Percentiles rank a stretch among this genome's conserved stretches.
Evolutionary conservation across 2,329 filamentous ascomycete species (phyloP).

Genomic region (Neocucurbitaria cava): DNA sequence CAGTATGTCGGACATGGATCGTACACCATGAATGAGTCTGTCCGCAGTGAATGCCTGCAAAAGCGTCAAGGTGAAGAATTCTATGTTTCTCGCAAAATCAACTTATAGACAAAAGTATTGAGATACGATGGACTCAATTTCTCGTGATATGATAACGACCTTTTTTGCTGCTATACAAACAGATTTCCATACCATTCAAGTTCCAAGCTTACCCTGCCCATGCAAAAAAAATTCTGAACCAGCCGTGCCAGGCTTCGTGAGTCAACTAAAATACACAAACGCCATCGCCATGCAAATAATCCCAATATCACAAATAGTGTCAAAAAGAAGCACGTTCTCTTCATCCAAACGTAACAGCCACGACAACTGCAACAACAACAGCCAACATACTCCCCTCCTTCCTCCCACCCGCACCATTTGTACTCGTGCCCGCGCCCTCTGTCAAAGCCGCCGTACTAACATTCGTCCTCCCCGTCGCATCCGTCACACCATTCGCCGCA

Average conservation of each 20-base stretch:
- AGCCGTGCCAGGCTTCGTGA: background rate
- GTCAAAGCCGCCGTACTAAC: conserved; percentile 28
- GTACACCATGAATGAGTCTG: no score
- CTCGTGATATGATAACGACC: no score
- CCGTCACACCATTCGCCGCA: conserved; percentile 67
- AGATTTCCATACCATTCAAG: background rate
- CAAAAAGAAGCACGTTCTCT: conserved; percentile 9
- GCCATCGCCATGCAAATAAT: conserved; percentile 27
- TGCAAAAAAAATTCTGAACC: background rate
- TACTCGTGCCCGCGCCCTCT: conserved; percentile 13
- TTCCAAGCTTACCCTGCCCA: background rate
- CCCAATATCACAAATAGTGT: background rate
- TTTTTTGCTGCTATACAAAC: no score
- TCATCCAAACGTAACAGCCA: conserved; percentile 35
- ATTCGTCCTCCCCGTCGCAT: conserved; percentile 31
- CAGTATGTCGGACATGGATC: no score
- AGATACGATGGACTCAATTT: no score
- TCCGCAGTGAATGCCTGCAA: no score
- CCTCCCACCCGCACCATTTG: conserved; percentile 21
- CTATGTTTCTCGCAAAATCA: no score
- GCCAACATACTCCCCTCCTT: conserved; percentile 32
- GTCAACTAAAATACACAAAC: conserved; percentile 10
- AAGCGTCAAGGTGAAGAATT: no score
- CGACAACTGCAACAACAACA: conserved; percentile 39
- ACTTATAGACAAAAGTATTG: no score